Evolutionary conservation across 345 rosid genomes (phyloP).

Genomic region (Punica granatum): DNA sequence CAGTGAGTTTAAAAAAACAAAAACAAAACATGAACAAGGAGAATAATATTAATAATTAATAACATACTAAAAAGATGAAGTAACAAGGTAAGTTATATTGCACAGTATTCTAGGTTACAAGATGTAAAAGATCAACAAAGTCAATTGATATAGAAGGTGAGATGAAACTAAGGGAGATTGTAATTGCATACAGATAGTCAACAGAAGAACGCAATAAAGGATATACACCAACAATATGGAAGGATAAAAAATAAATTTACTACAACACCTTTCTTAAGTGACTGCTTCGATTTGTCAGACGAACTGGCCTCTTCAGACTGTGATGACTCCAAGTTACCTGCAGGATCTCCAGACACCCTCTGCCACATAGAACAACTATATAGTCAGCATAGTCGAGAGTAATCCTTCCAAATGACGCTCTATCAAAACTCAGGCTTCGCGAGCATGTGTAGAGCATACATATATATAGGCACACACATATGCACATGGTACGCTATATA

Average conservation of each 20-base stretch:
- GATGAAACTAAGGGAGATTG: not conserved
- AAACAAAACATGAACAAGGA: no score
- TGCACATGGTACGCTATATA: not conserved
- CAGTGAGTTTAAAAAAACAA: no score
- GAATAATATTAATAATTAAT: no score
- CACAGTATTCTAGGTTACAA: not conserved
- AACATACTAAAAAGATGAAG: not conserved
- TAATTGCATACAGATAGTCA: not conserved
- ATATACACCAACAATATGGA: not conserved
- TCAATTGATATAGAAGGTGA: not conserved
- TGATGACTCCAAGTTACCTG: constrained; percentile 35
- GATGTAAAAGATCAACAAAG: not conserved
- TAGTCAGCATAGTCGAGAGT: constrained; percentile 12
- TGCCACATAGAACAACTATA: constrained; percentile 22
- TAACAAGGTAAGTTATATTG: not conserved
- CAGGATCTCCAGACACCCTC: constrained; percentile 66
- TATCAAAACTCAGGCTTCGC: not conserved
- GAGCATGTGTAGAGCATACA: not conserved
- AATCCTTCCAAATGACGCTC: not conserved
- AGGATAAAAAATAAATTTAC: not conserved
- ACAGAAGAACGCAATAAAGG: not conserved
- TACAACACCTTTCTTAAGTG: constrained; percentile 62
- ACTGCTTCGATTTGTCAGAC: constrained; percentile 45
- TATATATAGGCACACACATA: no score
- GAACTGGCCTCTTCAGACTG: constrained; percentile 45